Evolutionary conservation across 371 early-diverging fungal genomes (phyloP), one percentile per base, ranked within the genome.

Genomic region (Mortierella sp.): DNA sequence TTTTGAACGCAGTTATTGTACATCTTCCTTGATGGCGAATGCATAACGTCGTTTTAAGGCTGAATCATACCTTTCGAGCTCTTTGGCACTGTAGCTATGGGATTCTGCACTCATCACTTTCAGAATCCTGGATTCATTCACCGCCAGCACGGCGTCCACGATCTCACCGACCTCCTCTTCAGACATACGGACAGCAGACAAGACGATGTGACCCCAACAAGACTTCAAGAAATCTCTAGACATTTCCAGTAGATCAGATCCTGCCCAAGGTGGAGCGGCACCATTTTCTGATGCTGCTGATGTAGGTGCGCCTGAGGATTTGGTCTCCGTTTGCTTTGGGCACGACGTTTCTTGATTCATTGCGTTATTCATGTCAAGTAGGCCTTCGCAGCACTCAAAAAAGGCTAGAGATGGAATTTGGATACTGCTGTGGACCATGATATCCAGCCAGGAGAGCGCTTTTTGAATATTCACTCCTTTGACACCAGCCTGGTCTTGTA

Each of bases 361-460:
- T 0, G 22, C 38, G 1, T 61, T 65, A 0, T 63, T 58, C 63
- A 69, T 24, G n/a, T 65, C 58, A 1, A 72, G 61, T n/a, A 80
- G 45, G 11, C 59, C 9, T 6, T 72, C 69, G 45, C 81, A 72
- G 41, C 72, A 80, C n/a, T 67, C 76, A 36, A 57, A n/a, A 48
- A 80, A 75, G 10, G 69, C 81, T 19, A 43, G 62, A 1, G 50
- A 10, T 22, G 81, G 75, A 21, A 80, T 32, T 5, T 63, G 62
- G 5, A 75, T 72, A 7, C 74, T 71, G 41, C 75, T 74, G 19
- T 71, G 69, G 21, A 75, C 81, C 75, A 80, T 72, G 3, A 75
- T 22, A 7, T 61, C 65, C 16, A 80, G 28, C 81, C 75, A 80
- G 22, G 62, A 57, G 8, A 80, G 24, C 0, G 81, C 76, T 19